Conservation (phyloP, 257 asterid species). For the Osmanthus fragrans region DNA sequence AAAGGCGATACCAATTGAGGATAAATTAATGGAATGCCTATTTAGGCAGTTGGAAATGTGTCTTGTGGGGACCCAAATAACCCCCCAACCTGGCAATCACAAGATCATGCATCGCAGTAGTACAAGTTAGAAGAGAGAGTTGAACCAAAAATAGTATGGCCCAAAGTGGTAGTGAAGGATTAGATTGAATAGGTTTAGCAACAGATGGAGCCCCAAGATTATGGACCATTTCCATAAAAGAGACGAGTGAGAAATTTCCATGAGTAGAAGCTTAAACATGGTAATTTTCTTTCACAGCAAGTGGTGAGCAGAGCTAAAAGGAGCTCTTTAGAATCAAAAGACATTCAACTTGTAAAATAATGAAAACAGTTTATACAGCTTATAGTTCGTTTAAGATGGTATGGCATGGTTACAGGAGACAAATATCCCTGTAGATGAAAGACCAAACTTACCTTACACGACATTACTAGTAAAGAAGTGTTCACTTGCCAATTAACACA, state of each 20-base stretch:
- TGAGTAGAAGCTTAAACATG: neutral
- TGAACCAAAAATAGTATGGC: too few species aligned
- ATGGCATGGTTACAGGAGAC: neutral
- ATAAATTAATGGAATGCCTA: neutral
- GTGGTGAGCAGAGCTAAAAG: neutral
- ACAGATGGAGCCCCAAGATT: too few species aligned
- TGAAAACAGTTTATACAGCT: neutral
- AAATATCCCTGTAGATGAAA: neutral
- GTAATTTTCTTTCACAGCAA: neutral
- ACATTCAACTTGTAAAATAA: neutral
- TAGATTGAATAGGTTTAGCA: too few species aligned
- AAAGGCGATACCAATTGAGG: neutral
- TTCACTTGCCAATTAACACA: neutral
- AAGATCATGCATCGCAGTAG: too few species aligned
- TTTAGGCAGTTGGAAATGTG: neutral
- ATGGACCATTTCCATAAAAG: neutral
- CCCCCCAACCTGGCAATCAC: too few species aligned
- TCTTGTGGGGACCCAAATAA: neutral
- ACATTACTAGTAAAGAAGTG: neutral
- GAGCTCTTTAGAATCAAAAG: neutral
- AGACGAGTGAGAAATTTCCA: neutral
- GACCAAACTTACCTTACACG: neutral
- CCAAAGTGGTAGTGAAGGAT: too few species aligned
- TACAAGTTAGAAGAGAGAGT: too few species aligned
- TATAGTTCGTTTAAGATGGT: neutral